phyloP scores from a whole-genome alignment of 345 rosid genomes.

The Hevea brasiliensis region DNA sequence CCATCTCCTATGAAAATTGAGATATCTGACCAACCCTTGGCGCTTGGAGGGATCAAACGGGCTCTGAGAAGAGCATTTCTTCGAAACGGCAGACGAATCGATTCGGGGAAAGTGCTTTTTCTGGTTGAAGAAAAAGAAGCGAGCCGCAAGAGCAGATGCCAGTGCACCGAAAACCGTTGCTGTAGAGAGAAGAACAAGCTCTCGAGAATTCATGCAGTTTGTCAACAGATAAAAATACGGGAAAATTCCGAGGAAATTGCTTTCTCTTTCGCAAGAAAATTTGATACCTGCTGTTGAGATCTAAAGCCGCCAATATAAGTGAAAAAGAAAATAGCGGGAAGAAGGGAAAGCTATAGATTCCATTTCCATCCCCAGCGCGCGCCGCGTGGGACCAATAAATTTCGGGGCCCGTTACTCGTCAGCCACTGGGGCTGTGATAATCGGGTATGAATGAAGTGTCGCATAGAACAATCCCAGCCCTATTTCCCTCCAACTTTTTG shows the following conservation, averaged over 20 bases:
- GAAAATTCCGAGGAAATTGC: neutral
- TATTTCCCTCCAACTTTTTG: too few species aligned
- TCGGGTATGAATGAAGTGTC: neutral
- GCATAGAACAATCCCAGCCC: too few species aligned
- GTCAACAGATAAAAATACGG: constrained; percentile 1
- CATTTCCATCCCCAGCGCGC: neutral
- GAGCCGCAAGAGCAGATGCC: constrained; percentile 57
- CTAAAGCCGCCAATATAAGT: neutral
- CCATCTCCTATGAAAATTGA: neutral
- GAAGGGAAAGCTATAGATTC: neutral
- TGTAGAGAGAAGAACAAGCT: constrained; percentile 53
- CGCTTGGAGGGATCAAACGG: constrained; percentile 83
- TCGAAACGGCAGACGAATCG: constrained; percentile 31
- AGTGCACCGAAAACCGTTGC: constrained; percentile 68
- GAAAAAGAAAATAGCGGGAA: constrained; percentile 13
- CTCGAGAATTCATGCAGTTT: constrained; percentile 59
- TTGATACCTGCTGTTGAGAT: neutral
- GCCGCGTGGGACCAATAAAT: neutral
- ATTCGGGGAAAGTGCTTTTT: constrained; percentile 28
- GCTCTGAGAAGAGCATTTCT: constrained; percentile 37
- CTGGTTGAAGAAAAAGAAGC: constrained; percentile 44
- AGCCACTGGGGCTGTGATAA: neutral
- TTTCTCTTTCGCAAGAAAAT: neutral
- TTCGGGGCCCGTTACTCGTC: neutral
- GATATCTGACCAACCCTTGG: constrained; percentile 51